These are phyloP conservation scores for Colletotrichum liaoningense DNA, from an alignment of 2,329 filamentous ascomycete species.

Conservation along the genomic window DNA sequence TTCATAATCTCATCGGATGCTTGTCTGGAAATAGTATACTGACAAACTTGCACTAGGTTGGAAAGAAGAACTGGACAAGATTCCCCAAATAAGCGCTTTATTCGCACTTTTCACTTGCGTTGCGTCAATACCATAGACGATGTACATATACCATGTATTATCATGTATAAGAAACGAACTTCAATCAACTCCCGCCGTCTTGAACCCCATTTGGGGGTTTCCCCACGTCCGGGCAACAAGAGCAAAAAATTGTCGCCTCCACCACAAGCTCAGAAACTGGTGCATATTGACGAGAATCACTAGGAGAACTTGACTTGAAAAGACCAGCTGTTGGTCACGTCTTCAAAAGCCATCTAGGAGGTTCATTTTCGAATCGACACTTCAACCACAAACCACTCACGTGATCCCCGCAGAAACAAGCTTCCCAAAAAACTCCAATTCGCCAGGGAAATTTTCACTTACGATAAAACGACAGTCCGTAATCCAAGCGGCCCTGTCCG, in stretches of 20 bases:
- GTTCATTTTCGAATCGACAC: no score
- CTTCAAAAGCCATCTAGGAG: no score
- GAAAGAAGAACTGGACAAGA: slow-evolving; percentile 66
- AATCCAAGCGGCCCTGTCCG: background rate
- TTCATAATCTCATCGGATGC: slow-evolving; percentile 25
- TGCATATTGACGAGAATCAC: background rate
- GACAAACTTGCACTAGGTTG: slow-evolving; percentile 56
- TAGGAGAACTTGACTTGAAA: background rate
- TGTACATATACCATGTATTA: slow-evolving; percentile 38
- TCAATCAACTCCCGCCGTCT: slow-evolving; percentile 6
- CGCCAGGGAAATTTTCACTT: slow-evolving; percentile 26
- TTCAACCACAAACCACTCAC: slow-evolving; percentile 17
- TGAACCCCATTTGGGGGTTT: background rate
- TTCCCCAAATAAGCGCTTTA: slow-evolving; percentile 63
- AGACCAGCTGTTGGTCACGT: background rate
- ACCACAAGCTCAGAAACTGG: background rate
- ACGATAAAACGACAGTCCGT: slow-evolving; percentile 10
- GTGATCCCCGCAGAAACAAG: slow-evolving; percentile 14
- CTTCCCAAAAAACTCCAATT: slow-evolving; percentile 16
- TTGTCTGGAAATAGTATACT: slow-evolving; percentile 42
- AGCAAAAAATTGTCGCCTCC: background rate
- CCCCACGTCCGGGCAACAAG: background rate
- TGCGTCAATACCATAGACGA: slow-evolving; percentile 13
- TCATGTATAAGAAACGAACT: slow-evolving; percentile 36
- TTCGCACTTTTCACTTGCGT: slow-evolving; percentile 11